Evolutionary conservation across 148 eudicot species (phyloP).

Genomic region (Salicornia ramosissima): DNA sequence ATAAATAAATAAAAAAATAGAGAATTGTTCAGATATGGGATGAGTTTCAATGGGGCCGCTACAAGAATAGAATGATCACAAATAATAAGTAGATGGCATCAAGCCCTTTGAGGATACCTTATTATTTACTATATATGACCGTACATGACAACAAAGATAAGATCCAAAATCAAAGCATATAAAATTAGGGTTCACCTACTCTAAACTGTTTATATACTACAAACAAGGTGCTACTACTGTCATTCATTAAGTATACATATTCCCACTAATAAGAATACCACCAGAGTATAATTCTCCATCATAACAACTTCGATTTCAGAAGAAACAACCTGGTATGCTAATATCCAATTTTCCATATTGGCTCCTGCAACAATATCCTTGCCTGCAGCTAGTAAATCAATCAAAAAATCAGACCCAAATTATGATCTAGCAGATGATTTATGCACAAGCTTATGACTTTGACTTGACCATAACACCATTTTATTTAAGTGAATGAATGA

Average conservation of each 20-base stretch:
- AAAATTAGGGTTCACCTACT: constrained; percentile 6
- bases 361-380: background rate
- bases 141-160: background rate
- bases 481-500: constrained; percentile 16
- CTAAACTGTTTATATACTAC: constrained; percentile 24
- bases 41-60: too few relatives aligned
- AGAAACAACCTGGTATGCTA: constrained; percentile 1
- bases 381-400: constrained; percentile 18
- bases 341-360: background rate
- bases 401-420: background rate
- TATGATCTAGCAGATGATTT: background rate
- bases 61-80: background rate
- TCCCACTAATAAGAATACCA: constrained; percentile 10
- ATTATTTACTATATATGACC: constrained; percentile 20
- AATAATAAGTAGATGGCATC: background rate
- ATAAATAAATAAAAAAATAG: too few relatives aligned
- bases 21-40: too few relatives aligned
- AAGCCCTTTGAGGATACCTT: background rate
- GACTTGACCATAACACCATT: background rate
- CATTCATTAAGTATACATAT: constrained; percentile 6
- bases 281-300: background rate
- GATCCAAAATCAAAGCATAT: background rate
- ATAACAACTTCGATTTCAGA: constrained; percentile 6
- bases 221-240: constrained; percentile 3
- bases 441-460: background rate